Evolutionary conservation across 208 protist species (phyloP), one percentile per base, ranked within the genome.

Genomic region (Acanthamoeba sp.): DNA sequence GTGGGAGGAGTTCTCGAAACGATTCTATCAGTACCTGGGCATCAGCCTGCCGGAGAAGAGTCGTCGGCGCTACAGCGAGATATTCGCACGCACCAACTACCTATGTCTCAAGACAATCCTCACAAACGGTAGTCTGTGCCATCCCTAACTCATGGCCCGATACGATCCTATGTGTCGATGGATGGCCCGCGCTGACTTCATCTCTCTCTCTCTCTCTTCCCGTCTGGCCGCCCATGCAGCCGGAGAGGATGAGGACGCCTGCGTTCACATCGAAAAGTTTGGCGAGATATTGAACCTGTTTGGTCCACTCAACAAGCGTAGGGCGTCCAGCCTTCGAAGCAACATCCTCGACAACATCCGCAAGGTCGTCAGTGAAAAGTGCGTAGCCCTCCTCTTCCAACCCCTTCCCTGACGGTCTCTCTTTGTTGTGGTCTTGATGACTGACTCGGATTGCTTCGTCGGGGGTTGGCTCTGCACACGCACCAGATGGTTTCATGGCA

Each of bases 241-340:
- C 12, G 84, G 59, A 66, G 84, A 90, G 84, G 84, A 90, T 18
- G 55, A 59, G 50, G 59, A 66, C 24, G 84, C 84, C 22, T 38
- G 34, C 12, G 84, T 90, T 3, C 84, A 90, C 50, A 96, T 95
- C 48, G 95, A 97, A 66, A 76, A 96, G 57, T 97, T 96, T 76
- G 96, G 96, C 45, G 94, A 96, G 24, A 88, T 97, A 29, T 90
- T 96, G 69, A 93, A 93, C 36, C 95, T 94, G 89, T 97, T 97
- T 76, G 96, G 96, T 48, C 95, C 93, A 40, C 50, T 90, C 22
- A 59, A 71, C 84, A 90, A 90, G 50, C 42, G 84, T 22, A 36
- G 84, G 24, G 84, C 84, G 42, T 90, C 84, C 50, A 71, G 55
- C n/a, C n/a, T 71, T 12, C 20, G 88, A 10, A 78, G 18, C 38